Conservation (phyloP, 768 basidiomycete genomes). For the Leucocoprinus birnbaumii region DNA sequence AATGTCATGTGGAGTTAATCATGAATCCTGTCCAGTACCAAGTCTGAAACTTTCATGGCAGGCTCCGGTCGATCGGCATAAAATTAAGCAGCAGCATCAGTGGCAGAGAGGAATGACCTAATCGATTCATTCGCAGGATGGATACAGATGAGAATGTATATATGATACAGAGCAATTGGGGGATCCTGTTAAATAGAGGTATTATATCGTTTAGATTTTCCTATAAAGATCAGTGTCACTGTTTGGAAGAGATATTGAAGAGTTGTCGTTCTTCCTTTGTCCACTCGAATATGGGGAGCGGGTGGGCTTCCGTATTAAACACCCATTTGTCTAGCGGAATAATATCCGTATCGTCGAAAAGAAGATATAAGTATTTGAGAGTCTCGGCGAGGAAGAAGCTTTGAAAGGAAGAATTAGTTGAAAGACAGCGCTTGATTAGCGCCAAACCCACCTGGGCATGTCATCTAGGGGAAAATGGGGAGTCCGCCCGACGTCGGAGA, state of each 20-base stretch:
- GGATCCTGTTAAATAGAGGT: no score
- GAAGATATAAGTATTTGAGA: constrained; percentile 68
- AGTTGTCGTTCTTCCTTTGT: constrained; percentile 45
- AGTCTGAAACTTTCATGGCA: no score
- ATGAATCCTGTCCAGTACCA: no score
- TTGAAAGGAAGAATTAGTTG: neutral
- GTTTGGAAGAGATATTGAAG: constrained; percentile 32
- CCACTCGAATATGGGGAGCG: constrained; percentile 74
- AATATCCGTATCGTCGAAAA: constrained; percentile 63
- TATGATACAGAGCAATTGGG: no score
- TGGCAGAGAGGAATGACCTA: no score
- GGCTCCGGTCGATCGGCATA: no score
- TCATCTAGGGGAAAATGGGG: constrained; percentile 33
- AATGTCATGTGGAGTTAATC: no score
- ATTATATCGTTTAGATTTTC: no score
- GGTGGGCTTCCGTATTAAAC: constrained; percentile 73
- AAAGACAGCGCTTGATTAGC: neutral
- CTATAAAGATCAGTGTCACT: no score
- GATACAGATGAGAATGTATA: no score
- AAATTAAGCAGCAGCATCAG: no score
- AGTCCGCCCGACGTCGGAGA: constrained; percentile 31
- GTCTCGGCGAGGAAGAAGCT: constrained; percentile 48
- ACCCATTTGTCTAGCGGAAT: constrained; percentile 54
- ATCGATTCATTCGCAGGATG: no score
- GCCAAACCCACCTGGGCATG: constrained; percentile 47